Conservation (phyloP, 2,329 filamentous ascomycete genomes). For the Stagonosporopsis cucurbitacearum region DNA sequence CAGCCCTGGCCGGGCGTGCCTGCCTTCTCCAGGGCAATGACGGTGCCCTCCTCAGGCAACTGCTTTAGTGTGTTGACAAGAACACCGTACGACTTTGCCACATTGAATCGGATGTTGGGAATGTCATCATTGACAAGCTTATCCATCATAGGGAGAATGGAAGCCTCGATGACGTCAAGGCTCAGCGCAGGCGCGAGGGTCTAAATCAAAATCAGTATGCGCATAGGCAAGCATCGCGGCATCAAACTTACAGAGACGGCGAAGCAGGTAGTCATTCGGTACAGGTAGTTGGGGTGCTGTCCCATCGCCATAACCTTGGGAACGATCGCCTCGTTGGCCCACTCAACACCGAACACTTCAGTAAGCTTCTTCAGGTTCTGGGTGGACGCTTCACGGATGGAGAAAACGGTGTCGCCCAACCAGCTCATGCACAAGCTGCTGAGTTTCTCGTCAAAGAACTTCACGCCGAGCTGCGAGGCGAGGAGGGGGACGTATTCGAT, state of each 20-base stretch:
- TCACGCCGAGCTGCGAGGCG: conserved; percentile 91
- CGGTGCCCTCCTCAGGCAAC: conserved; percentile 85
- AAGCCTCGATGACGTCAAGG: conserved; percentile 89
- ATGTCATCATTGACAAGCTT: conserved; percentile 94
- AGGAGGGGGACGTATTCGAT: conserved; percentile 99
- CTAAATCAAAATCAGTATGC: conserved; percentile 57
- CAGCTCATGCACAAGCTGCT: conserved; percentile 97
- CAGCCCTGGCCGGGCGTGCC: conserved; percentile 66
- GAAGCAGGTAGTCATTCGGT: conserved; percentile 99
- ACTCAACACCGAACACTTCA: conserved; percentile 97
- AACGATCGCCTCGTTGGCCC: conserved; percentile 96
- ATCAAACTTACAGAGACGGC: conserved; percentile 82
- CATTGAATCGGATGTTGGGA: conserved; percentile 99
- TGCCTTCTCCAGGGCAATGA: conserved; percentile 83
- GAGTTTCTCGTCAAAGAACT: conserved; percentile 98
- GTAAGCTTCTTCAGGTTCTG: conserved; percentile 98
- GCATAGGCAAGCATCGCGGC: not conserved
- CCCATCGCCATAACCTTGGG: conserved; percentile 99
- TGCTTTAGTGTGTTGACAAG: conserved; percentile 91
- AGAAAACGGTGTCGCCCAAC: conserved; percentile 98
- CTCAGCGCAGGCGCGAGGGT: conserved; percentile 92
- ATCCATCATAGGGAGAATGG: conserved; percentile 94
- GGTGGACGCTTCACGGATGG: conserved; percentile 95
- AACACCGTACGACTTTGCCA: conserved; percentile 94
- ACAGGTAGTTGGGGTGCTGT: conserved; percentile 96